Base-by-base conservation (phyloP, 2,329 filamentous ascomycete genomes). In the Emmonsia crescens region DNA sequence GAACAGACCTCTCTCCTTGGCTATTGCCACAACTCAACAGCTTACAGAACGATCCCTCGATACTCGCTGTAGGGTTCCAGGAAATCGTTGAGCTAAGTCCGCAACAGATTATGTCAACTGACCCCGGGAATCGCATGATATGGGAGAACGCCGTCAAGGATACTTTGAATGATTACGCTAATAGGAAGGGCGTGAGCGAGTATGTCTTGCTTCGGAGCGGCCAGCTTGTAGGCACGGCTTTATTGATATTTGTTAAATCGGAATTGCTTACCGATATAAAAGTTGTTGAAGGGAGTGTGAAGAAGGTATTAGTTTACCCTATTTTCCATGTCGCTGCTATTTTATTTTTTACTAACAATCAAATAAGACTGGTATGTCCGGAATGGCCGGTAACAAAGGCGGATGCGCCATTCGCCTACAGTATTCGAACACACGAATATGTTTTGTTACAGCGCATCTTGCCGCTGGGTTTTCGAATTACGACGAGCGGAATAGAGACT, bases 71-170 rank as follows among this genome's bases (percentile, higher is more conserved):
- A 19, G 94, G 91, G 0, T 97, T 99, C 69, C 94, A 99, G 72
- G 94, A 99, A 74, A 97, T 99, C 65, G 94, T 99, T n/a, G 90
- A 96, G 71, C 79, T 99, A 55, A 96, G 91, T 68, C 94, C 95
- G 19, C 93, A 97, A 73, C 94, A 99, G 71, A 97, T 99, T 70
- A 96, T 99, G 91, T 96, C 95, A 66, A 97, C 92, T 63, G 93
- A 99, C 72, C 94, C 94, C 0, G 85, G 86, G 2, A 84, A 89
- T 60, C 89, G 93, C 66, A 86, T 91, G 65, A 78, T 87, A 24
- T 99, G 94, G 94, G 94, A 99, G 72, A 78, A 82, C 60, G 87
- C 89, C 3, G 91, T 97, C 29, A 87, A 87, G 66, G 80, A 79
- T 54, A 90, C 87, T 16, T 76, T 99, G 46, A 96, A 97, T 68